These are phyloP conservation scores for Spongiforma sp. DNA, from an alignment of 1,284 basidiomycete species.

Conservation along the genomic window DNA sequence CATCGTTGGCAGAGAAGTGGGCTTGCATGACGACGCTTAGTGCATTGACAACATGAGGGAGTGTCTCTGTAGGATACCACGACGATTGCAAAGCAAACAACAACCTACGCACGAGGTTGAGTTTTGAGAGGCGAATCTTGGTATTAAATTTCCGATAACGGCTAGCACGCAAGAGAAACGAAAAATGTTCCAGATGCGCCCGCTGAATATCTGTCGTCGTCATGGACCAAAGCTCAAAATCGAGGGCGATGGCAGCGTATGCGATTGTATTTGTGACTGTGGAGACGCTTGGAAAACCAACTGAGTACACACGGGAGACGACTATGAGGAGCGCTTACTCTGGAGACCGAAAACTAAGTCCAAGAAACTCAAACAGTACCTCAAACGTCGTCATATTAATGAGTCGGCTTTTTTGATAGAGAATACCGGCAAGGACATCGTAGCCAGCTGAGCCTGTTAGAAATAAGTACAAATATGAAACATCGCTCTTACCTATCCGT, in stretches of 20 bases:
- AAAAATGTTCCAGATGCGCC: conserved; percentile 83
- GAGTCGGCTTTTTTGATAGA: conserved; percentile 75
- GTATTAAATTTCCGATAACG: conserved; percentile 78
- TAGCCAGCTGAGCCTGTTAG: conserved; percentile 70
- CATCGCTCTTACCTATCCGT: conserved; percentile 62
- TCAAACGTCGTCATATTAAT: conserved; percentile 82
- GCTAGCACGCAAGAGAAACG: conserved; percentile 72
- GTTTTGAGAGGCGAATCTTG: conserved; percentile 70
- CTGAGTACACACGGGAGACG: not conserved
- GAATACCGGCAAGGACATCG: conserved; percentile 80
- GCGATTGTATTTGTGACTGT: conserved; percentile 84
- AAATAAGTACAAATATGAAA: not conserved
- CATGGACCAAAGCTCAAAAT: conserved; percentile 90
- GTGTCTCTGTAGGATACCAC: conserved; percentile 66
- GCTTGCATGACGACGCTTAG: conserved; percentile 61
- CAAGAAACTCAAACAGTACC: conserved; percentile 83
- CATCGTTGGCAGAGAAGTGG: conserved; percentile 70
- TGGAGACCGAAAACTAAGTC: conserved; percentile 80
- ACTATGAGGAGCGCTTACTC: conserved; percentile 55
- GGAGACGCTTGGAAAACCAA: conserved; percentile 59
- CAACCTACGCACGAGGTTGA: conserved; percentile 76
- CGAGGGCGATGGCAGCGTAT: conserved; percentile 84
- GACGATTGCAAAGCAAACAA: conserved; percentile 82
- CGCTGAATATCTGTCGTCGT: conserved; percentile 73
- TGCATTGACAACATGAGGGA: conserved; percentile 63